Base-by-base conservation (phyloP, 2,329 filamentous ascomycete genomes). In the Aureobasidium sp. region DNA sequence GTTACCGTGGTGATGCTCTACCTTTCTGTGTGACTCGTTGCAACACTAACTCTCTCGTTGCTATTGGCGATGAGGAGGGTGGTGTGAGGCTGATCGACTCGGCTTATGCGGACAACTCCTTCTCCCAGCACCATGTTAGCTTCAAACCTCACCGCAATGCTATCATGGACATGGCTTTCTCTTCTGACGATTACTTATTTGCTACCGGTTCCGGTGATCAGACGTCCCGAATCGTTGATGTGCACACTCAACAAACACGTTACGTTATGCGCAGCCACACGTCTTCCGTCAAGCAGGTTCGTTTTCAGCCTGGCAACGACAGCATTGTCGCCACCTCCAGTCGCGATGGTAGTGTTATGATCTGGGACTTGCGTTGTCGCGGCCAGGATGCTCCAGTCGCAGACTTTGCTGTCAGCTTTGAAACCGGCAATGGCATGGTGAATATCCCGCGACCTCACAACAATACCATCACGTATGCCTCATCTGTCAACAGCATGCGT, bases 261-360 rank as follows among this genome's bases (percentile, higher is more conserved):
- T 81, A 79, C 63, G 79, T 83, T 21, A 72, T 87, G 48, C 77
- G 79, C 6, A 83, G 82, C 59, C 85, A 87, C 69, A 77, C 76
- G n/a, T 84, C 82, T 1, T 96, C 92, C 0, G 82, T 97, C 11
- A 96, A 97, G 67, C 90, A 96, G 73, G 85, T 97, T 30, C 85
- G 89, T 63, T 97, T 97, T 72, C 91, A 97, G 67, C 91, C 92
- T 0, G 89, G 87, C 10, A 87, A 87, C 63, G 86, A 90, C 65
- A 90, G 87, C 65, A 84, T 97, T 21, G 78, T 99, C 30, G 91
- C 92, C 3, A 96, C 93, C 0, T 96, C 91, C 32, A 89, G 91
- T 67, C 86, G 94, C 50, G 92, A 97, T 70, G 93, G 94, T 3
- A 89, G 86, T 66, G 87, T 99, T 34, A 90, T 93, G 66, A 86